Base-by-base conservation (phyloP, 139 green algal species). In the Coelastrella sp. region DNA sequence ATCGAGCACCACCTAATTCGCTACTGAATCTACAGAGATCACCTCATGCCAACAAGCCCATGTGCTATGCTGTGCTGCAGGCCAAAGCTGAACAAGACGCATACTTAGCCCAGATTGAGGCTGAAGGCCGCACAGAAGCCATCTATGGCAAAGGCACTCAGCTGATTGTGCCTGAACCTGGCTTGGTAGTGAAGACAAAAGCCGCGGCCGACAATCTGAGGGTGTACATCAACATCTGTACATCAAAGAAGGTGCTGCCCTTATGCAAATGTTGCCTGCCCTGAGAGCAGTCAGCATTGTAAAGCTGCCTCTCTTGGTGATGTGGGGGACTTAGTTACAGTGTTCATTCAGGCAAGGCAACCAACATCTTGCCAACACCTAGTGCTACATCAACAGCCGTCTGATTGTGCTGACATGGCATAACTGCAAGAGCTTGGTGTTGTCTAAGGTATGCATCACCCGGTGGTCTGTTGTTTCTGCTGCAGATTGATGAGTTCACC, bases 211-310 rank as follows among this genome's bases (percentile, higher is more conserved):
- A 64, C 25, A 43, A 38, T 3, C 13, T 34, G 17, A 90, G 89
- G 57, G 89, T 91, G 0, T 94, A 93, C 69, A 92, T 96, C 78
- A 96, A 96, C 67, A 74, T 96, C 7, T 95, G 91, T 87, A 90
- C 85, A 37, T 91, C 51, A 19, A 87, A 92, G 30, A 95, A 95
- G 91, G 90, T 92, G n/a, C n/a, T n/a, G n/a, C n/a, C n/a, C n/a
- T n/a, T n/a, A n/a, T n/a, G n/a, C n/a, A n/a, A n/a, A n/a, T n/a
- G n/a, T n/a, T n/a, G n/a, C n/a, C n/a, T n/a, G n/a, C n/a, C n/a
- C n/a, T n/a, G n/a, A n/a, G 50, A 21, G 35, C 13, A 41, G 62
- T 13, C 11, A 57, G 45, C 45, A 57, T 57, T 57, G 15, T n/a
- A n/a, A n/a, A n/a, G n/a, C n/a, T n/a, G n/a, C n/a, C n/a, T n/a